Evolutionary conservation across 2,329 filamentous ascomycete species (phyloP).

Genomic region (Trematosphaeria pertusa): DNA sequence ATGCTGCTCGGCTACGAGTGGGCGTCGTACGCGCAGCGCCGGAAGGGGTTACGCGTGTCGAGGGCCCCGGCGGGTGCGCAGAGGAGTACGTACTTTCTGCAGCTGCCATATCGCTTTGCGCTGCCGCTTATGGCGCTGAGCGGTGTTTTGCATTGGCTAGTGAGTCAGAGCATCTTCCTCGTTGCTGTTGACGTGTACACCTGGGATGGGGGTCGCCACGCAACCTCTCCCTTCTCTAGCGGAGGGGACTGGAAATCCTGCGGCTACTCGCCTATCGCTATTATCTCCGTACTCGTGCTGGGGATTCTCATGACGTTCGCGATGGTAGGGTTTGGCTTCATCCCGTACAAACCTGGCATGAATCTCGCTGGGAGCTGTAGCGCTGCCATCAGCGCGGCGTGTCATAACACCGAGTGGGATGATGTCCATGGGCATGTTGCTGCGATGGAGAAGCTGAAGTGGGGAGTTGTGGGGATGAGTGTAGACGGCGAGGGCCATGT

Average conservation of each 20-base stretch:
- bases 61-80: conserved; percentile 38
- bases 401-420: conserved; percentile 10
- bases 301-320: conserved; percentile 9
- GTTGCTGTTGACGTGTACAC: conserved; percentile 34
- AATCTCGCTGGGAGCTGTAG: conserved; percentile 80
- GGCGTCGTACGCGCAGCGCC: conserved; percentile 42
- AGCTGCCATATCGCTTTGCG: conserved; percentile 48
- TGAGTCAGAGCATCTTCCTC: conserved; percentile 54
- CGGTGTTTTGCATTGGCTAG: conserved; percentile 51
- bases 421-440: conserved; percentile 2
- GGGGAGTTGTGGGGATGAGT: conserved; percentile 12
- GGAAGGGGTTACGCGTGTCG: conserved; percentile 48
- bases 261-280: conserved; percentile 24
- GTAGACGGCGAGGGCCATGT: conserved; percentile 15
- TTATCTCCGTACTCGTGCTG: conserved; percentile 17
- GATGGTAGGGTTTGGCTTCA: conserved; percentile 66
- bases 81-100: conserved; percentile 50
- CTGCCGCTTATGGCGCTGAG: conserved; percentile 46
- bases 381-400: conserved; percentile 22
- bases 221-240: neutral
- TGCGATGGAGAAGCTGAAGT: conserved; percentile 14
- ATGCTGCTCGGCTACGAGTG: conserved; percentile 59
- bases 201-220: conserved; percentile 1
- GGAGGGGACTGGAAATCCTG: conserved; percentile 6
- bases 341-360: conserved; percentile 76